Conservation (phyloP, 164 flowering plant genomes). For the Magnolia sinica region DNA sequence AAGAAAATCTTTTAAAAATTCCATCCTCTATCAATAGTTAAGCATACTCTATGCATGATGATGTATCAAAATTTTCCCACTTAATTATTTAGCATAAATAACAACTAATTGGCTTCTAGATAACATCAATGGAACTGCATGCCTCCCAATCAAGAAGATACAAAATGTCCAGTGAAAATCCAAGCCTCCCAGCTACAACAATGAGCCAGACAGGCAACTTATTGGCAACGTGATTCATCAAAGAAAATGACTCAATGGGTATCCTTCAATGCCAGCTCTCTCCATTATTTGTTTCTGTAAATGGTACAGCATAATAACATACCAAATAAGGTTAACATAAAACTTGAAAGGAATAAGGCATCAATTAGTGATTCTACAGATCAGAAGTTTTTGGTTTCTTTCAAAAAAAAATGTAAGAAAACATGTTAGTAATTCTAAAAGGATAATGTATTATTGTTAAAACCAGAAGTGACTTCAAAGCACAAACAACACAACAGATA, state of each 20-base stretch:
- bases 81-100: no score
- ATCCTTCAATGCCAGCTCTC: constrained; percentile 43
- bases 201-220: neutral
- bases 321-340: neutral
- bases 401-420: neutral
- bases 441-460: neutral
- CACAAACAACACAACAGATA: neutral
- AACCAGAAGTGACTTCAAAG: neutral
- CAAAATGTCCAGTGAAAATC: no score
- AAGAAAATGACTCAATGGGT: constrained; percentile 16
- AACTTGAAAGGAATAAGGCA: neutral
- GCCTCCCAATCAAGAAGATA: no score
- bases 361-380: neutral
- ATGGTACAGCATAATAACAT: neutral
- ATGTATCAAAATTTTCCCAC: no score
- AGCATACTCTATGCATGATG: no score
- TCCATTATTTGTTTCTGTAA: constrained; percentile 29
- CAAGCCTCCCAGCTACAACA: neutral
- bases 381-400: no score
- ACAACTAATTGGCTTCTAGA: no score
- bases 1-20: no score
- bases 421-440: neutral
- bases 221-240: constrained; percentile 3
- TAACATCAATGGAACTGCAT: no score
- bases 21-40: no score